A percentile compares a stretch with the other conserved stretches of the same genome.
These are phyloP conservation scores for Candida ipomoeae DNA, from an alignment of 805 yeast species.

Conservation along the genomic window DNA sequence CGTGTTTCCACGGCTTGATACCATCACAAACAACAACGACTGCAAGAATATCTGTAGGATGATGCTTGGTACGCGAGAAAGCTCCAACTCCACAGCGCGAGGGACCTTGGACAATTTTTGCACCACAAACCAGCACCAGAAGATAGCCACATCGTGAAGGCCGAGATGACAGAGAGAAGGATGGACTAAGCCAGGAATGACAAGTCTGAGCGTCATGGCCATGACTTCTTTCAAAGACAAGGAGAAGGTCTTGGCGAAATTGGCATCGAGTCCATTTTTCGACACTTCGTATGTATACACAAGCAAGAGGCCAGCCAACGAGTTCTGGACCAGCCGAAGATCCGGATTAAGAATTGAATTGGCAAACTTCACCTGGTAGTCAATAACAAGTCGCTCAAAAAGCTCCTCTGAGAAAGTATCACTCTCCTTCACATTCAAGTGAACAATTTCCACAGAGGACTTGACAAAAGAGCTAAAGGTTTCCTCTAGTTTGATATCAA, in stretches of 20 bases:
- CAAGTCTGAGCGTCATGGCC: constrained; percentile 22
- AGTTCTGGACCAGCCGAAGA: constrained; percentile 26
- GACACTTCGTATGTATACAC: constrained; percentile 16
- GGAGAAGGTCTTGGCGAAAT: not conserved
- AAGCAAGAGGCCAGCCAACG: constrained; percentile 24
- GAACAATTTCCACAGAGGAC: constrained; percentile 42
- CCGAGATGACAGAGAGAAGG: constrained; percentile 18
- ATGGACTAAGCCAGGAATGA: constrained; percentile 36
- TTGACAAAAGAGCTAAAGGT: constrained; percentile 34
- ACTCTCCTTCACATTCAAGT: constrained; percentile 6
- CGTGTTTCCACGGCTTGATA: constrained; percentile 10
- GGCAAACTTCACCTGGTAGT: constrained; percentile 36
- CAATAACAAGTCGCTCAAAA: constrained; percentile 37
- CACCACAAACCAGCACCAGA: constrained; percentile 39
- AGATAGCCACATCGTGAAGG: constrained; percentile 27
- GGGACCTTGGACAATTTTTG: constrained; percentile 15
- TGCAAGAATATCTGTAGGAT: constrained; percentile 31
- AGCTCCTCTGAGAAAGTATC: constrained; percentile 33
- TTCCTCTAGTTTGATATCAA: constrained; percentile 57
- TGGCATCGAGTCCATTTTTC: constrained; percentile 3
- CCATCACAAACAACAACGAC: constrained; percentile 22
- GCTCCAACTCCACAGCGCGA: constrained; percentile 24
- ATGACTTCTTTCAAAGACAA: constrained; percentile 19
- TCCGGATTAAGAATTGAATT: constrained; percentile 24
- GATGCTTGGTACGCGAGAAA: constrained; percentile 28